Base-by-base conservation (phyloP, 768 basidiomycete species). In the Termitomyces sp. region DNA sequence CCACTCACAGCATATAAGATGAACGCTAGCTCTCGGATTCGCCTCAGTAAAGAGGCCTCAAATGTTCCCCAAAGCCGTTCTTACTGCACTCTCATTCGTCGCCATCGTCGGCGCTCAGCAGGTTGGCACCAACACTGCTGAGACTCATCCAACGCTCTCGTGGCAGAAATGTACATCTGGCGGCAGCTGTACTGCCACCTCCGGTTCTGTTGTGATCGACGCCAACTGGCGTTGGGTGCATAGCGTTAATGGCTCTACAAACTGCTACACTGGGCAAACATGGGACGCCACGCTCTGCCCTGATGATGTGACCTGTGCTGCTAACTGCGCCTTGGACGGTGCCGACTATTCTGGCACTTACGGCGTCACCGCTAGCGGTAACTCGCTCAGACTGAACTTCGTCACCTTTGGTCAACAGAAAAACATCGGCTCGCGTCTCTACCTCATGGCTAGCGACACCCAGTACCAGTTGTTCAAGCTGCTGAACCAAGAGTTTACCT, bases 171-270 rank as follows among this genome's bases (percentile, higher is more conserved):
- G 81, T 68, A 75, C 80, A 66, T 74, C 78, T 35, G 51, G 65
- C 30, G 74, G 76, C 47, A 65, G 68, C 24, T 80, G 79, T 70
- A 70, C 67, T 14, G 71, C 70, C 21, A 62, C 64, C 28, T 62
- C 66, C 24, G 70, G 70, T 11, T 50, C 67, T 26, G 71, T 83
- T 62, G 74, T 75, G 44, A 74, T 83, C 66, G 81, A 82, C 67
- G 63, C 76, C 58, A 81, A 82, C 73, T 83, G 80, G 80, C 78
- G 81, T 58, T 82, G 78, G 79, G 64, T 77, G 38, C 77, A 80
- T 66, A 62, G 64, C 48, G 69, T 68, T 55, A 61, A 57, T 45
- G 64, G 65, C 40, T 68, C 69, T 69, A 71, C 68, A 53, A 74
- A 74, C 68, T 75, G 81, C 64, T 82, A 82, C 72, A 80, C 76